Percentiles rank a stretch among this genome's conserved stretches.
Evolutionary conservation across 805 yeast genomes (phyloP).

Genomic region (Priceomyces medius): DNA sequence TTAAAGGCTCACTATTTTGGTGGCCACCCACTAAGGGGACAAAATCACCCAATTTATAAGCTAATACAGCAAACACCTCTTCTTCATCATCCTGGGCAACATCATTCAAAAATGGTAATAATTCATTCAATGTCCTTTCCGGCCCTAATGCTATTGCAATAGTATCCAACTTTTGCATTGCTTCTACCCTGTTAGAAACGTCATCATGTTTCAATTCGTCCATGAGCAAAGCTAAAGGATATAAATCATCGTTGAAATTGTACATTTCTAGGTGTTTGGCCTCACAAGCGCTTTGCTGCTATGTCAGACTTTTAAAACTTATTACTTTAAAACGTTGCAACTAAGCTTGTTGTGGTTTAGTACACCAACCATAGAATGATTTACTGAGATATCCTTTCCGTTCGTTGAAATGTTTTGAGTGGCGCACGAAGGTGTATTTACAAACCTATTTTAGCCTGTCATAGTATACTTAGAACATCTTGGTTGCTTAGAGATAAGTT

Average conservation of each 20-base stretch:
- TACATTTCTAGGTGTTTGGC: conserved; percentile 24
- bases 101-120: conserved; percentile 85
- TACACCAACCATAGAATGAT: conserved; percentile 1
- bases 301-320: background rate
- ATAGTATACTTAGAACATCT: no score
- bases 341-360: background rate
- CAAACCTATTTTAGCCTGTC: no score
- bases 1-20: conserved; percentile 47
- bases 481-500: no score
- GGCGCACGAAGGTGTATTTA: no score
- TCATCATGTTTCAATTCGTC: conserved; percentile 98
- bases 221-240: conserved; percentile 93
- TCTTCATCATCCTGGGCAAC: conserved; percentile 97
- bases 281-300: background rate
- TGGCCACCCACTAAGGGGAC: conserved; percentile 88
- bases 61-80: conserved; percentile 92
- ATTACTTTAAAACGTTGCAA: background rate
- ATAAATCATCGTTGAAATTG: conserved; percentile 59
- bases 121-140: conserved; percentile 84
- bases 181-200: conserved; percentile 86
- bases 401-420: no score
- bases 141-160: conserved; percentile 95
- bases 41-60: conserved; percentile 85
- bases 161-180: conserved; percentile 91
- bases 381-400: conserved; percentile 1